phyloP scores from a whole-genome alignment of 495 filamentous ascomycete species.

The Penicillium longicatenatum region DNA sequence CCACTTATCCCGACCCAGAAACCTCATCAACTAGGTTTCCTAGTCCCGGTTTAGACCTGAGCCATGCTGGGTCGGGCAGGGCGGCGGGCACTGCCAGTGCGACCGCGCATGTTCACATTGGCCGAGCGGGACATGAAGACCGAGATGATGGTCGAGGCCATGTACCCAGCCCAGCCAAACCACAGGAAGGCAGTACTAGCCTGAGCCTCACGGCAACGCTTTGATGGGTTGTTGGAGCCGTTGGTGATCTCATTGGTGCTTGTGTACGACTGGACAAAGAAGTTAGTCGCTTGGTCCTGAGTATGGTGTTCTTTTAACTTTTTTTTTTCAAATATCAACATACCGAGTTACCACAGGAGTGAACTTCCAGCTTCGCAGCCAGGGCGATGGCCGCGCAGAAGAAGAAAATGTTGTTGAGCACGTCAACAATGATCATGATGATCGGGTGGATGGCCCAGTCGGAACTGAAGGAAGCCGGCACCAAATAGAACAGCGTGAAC shows the following conservation, averaged over 20 bases:
- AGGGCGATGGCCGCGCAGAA: conserved; percentile 65
- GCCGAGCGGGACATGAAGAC: conserved; percentile 42
- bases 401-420: conserved; percentile 65
- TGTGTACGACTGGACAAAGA: conserved; percentile 43
- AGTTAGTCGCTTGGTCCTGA: not conserved
- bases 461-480: conserved; percentile 54
- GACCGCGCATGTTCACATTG: conserved; percentile 43
- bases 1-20: not conserved
- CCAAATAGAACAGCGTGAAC: conserved; percentile 62
- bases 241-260: conserved; percentile 59
- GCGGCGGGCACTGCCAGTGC: conserved; percentile 39
- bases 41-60: conserved; percentile 56
- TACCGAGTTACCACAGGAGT: conserved; percentile 66
- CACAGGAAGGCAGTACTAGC: conserved; percentile 70
- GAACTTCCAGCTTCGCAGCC: conserved; percentile 58
- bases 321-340: conserved; percentile 23
- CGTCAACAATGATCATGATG: conserved; percentile 57
- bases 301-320: not conserved
- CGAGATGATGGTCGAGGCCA: conserved; percentile 55
- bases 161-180: conserved; percentile 67
- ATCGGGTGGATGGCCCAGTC: conserved; percentile 54
- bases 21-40: not conserved
- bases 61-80: conserved; percentile 58
- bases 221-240: conserved; percentile 51
- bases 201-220: conserved; percentile 71